Conservation (phyloP, 1,139 yeast genomes). For the Geotrichum candidum region DNA sequence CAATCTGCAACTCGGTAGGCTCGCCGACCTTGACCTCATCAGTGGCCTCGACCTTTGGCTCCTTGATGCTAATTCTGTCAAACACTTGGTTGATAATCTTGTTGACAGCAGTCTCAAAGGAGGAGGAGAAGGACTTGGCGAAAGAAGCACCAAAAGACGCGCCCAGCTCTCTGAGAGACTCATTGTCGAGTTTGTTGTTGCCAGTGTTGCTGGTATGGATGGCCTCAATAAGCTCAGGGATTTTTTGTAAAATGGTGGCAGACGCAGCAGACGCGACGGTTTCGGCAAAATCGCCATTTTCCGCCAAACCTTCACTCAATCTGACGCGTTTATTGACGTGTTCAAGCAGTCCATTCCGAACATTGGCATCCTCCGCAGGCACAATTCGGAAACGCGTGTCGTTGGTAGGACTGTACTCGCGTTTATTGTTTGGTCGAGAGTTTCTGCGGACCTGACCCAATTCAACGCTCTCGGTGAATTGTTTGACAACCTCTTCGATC, state of each 20-base stretch:
- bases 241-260: conserved; percentile 2
- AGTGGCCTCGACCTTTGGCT: not conserved
- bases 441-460: conserved; percentile 1
- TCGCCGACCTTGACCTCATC: not conserved
- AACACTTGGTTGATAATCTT: not conserved
- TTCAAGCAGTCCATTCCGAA: not conserved
- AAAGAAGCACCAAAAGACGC: conserved; percentile 11
- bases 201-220: not conserved
- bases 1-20: not conserved
- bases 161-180: conserved; percentile 6
- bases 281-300: conserved; percentile 5
- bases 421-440: not conserved
- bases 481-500: conserved; percentile 14
- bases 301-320: not conserved
- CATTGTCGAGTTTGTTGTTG: conserved; percentile 1
- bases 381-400: not conserved
- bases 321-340: not conserved
- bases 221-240: conserved; percentile 12
- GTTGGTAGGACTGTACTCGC: not conserved
- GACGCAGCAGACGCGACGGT: conserved; percentile 13
- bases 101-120: conserved; percentile 6
- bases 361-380: not conserved
- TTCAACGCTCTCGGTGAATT: conserved; percentile 12
- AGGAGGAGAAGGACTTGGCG: conserved; percentile 8
- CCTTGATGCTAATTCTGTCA: not conserved